phyloP scores from a whole-genome alignment of 768 basidiomycete genomes.

The Lyophyllum shimeji region DNA sequence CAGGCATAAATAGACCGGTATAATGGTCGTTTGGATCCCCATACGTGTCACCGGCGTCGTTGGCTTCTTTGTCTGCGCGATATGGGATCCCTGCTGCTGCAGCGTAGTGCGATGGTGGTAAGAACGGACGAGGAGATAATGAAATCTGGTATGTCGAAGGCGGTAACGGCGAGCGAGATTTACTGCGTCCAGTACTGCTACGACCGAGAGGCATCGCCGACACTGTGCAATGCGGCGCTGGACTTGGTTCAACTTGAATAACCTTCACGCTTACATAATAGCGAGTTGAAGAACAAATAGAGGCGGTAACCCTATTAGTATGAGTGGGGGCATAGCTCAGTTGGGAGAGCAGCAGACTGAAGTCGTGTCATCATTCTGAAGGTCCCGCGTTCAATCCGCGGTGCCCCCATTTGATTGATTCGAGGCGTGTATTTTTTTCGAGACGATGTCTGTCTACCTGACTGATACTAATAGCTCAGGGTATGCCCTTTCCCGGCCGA shows the following conservation, averaged over 20 bases:
- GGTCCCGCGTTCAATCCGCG: not conserved
- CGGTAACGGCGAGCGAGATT: conserved; percentile 42
- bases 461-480: no score
- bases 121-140: conserved; percentile 36
- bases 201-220: conserved; percentile 21
- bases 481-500: no score
- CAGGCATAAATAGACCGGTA: conserved; percentile 17
- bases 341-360: not conserved
- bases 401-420: not conserved
- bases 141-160: conserved; percentile 18
- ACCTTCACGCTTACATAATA: no score
- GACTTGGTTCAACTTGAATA: no score
- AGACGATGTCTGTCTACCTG: no score
- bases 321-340: not conserved
- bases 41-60: not conserved
- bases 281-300: no score
- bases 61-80: conserved; percentile 8
- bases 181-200: conserved; percentile 28
- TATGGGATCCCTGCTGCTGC: conserved; percentile 41
- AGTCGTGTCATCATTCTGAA: not conserved
- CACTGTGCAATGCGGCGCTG: no score
- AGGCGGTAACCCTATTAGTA: no score
- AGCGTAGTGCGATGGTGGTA: conserved; percentile 58
- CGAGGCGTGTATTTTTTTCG: no score
- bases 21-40: conserved; percentile 8